These are phyloP conservation scores for Colletotrichum incanum DNA, from an alignment of 2,329 filamentous ascomycete species.

Conservation along the genomic window DNA sequence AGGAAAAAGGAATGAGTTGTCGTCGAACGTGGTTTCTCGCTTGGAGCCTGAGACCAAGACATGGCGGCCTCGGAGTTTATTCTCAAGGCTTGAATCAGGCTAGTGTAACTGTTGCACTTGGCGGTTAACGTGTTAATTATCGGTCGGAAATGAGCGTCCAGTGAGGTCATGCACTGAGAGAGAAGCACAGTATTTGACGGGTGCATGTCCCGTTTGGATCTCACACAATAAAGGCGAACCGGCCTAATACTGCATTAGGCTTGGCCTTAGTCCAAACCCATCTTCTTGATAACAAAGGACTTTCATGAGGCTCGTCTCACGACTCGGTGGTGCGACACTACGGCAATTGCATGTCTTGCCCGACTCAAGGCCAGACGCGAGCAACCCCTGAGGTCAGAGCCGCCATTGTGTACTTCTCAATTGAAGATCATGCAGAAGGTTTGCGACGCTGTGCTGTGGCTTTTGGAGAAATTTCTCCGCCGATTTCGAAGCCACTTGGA, in stretches of 20 bases:
- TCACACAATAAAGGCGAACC: background rate
- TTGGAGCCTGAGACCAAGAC: background rate
- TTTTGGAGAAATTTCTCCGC: background rate
- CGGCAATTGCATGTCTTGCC: background rate
- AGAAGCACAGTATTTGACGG: background rate
- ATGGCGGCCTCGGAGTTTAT: conserved; percentile 16
- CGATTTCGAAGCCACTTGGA: background rate
- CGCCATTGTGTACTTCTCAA: background rate
- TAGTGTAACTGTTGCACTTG: conserved; percentile 14
- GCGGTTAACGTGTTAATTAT: conserved; percentile 3
- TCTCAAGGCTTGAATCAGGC: background rate
- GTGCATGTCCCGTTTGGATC: background rate
- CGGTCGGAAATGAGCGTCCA: background rate
- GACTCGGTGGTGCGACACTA: conserved; percentile 9
- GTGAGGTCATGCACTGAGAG: conserved; percentile 12
- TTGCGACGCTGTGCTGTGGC: background rate
- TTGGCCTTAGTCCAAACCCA: background rate
- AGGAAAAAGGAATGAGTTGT: background rate
- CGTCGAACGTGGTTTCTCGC: background rate
- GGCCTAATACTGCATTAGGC: background rate
- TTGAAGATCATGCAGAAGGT: too few relatives aligned
- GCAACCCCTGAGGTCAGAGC: background rate
- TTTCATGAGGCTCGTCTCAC: conserved; percentile 17
- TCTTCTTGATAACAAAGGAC: background rate
- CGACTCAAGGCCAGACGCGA: background rate